Conservation (phyloP, 768 basidiomycete species). For the Rhizopogon vesiculosus region DNA sequence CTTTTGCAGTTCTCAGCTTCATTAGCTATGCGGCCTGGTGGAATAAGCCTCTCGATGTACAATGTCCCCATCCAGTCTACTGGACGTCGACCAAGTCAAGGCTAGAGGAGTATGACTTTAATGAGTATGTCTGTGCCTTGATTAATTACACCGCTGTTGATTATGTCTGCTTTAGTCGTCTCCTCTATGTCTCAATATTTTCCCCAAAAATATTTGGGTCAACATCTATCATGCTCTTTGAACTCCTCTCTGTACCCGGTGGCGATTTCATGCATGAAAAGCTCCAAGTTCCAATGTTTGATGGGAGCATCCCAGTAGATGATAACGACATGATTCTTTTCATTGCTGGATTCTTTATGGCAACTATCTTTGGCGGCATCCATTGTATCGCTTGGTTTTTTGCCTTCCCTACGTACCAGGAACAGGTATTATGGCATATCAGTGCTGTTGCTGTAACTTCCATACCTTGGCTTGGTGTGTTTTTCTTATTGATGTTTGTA, state of each 20-base stretch:
- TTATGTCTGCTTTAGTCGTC: background rate
- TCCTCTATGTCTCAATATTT: too few species aligned
- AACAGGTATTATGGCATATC: slow-evolving; percentile 17
- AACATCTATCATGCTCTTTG: too few species aligned
- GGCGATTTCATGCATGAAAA: too few species aligned
- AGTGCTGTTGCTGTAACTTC: slow-evolving; percentile 9
- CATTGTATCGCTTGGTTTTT: slow-evolving; percentile 23
- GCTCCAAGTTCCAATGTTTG: background rate
- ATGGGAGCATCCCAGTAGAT: background rate
- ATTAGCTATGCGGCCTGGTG: slow-evolving; percentile 32
- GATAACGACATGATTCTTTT: fast-evolving
- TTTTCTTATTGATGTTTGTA: too few species aligned
- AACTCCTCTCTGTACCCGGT: too few species aligned
- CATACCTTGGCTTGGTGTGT: background rate
- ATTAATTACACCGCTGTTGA: background rate
- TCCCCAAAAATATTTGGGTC: too few species aligned
- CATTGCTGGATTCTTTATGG: slow-evolving; percentile 1
- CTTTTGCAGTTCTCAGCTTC: slow-evolving; percentile 26
- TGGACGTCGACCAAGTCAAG: background rate
- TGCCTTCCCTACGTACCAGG: slow-evolving; percentile 11
- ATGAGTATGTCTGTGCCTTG: background rate
- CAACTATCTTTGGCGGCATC: slow-evolving; percentile 19
- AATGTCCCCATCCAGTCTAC: slow-evolving; percentile 5
- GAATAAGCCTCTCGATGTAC: slow-evolving; percentile 34
- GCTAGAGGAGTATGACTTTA: too few species aligned